Evolutionary conservation across 495 filamentous ascomycete species (phyloP), one percentile per base, ranked within the genome.

Genomic region (Penicillium waksmanii): DNA sequence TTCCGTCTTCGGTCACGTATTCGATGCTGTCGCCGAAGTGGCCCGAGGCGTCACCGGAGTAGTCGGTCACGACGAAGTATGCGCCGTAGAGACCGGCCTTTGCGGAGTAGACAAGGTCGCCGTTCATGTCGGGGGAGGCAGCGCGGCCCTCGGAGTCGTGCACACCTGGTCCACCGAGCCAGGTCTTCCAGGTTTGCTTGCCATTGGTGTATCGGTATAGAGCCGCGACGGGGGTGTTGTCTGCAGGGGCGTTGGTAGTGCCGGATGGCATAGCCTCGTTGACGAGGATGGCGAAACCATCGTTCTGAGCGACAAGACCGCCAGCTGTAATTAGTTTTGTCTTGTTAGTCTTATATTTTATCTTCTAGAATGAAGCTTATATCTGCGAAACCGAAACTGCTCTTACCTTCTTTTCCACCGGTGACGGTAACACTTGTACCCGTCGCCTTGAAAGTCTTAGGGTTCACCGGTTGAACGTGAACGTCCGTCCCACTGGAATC

Each of bases 41-140:
- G 25, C 82, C 82, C 3, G 71, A 58, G 5, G 79, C 79, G n/a
- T 53, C 56, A 27, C 81, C 81, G 13, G 73, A 65, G 68, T 85
- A 85, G 53, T 76, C 80, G 11, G 80, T 82, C 3, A 83, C 76
- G 13, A 84, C 81, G 57, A 84, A 80, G 69, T 85, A 85, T 3
- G 81, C 81, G 6, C 77, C 82, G 59, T 83, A 84, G 15, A 79
- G 56, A 4, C 72, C 76, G n/a, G 77, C 68, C n/a, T 69, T 62
- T 52, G 77, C 74, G 23, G 80, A 83, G 63, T 77, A 85, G 40
- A 81, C 82, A 18, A 85, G 71, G 51, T 85, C 82, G 9, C 81
- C 82, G 54, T 85, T 84, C 53, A 84, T 66, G 64, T 85, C 81
- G 1, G 79, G 77, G 2, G 80, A 73, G 23, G 77, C 74, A 12